Percentiles rank a stretch among this genome's conserved stretches.
Evolutionary conservation across 257 asterid genomes (phyloP).

Genomic region (Euphrasia confusa): DNA sequence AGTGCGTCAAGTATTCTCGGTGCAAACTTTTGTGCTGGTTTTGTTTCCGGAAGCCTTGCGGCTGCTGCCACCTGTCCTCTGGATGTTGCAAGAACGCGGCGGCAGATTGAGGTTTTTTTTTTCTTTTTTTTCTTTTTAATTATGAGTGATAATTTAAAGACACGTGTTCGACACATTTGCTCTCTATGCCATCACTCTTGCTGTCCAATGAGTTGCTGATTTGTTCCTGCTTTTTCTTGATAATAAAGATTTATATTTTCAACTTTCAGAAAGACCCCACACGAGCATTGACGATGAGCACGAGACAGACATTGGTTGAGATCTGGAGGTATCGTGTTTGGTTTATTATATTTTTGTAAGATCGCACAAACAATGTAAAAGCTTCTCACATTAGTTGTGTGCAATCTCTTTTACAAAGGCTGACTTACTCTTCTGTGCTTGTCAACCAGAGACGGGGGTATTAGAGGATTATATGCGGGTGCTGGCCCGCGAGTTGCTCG

Average conservation of each 20-base stretch:
- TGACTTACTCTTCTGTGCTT: background rate
- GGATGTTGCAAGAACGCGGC: constrained; percentile 84
- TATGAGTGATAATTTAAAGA: background rate
- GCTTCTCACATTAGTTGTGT: background rate
- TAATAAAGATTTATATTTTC: constrained; percentile 14
- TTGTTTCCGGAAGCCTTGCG: constrained; percentile 82
- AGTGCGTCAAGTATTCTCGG: constrained; percentile 47
- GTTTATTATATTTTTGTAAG: background rate
- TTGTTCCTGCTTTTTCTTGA: constrained; percentile 3
- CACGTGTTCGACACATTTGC: too few relatives aligned
- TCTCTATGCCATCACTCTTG: too few relatives aligned
- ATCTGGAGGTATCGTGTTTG: constrained; percentile 59
- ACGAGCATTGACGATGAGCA: constrained; percentile 64
- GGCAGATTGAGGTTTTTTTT: constrained; percentile 73
- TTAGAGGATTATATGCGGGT: constrained; percentile 63
- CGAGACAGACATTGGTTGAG: constrained; percentile 55
- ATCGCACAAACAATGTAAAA: too few relatives aligned
- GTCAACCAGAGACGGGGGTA: constrained; percentile 60
- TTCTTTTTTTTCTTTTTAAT: background rate
- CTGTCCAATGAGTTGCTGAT: too few relatives aligned
- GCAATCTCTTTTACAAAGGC: background rate
- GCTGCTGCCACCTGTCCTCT: constrained; percentile 74
- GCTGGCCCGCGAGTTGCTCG: constrained; percentile 69
- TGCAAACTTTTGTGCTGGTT: constrained; percentile 74
- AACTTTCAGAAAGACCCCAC: constrained; percentile 56